Base-by-base conservation (phyloP, 2,329 filamentous ascomycete genomes). In the Lachnellula arida region DNA sequence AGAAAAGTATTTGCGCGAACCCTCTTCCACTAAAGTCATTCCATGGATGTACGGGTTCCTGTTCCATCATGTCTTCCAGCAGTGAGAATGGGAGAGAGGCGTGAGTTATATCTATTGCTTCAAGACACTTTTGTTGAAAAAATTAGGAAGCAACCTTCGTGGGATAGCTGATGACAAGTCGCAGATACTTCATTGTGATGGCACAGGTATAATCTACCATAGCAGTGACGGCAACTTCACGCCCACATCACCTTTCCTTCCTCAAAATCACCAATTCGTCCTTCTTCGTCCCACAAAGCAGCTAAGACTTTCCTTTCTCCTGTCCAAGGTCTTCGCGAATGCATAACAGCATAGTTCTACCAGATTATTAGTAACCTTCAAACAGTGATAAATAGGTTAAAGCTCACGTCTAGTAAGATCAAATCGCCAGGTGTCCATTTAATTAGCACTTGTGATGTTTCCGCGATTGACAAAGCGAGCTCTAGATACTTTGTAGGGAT, bases 361-460 rank as follows among this genome's bases (percentile, higher is more conserved):
- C 4, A 15, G 3, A 23, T 37, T 5, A 8, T 37, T 15, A 37
- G 34, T 11, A 37, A 23, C 22, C 4, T 37, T 37, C 9, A 11
- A 37, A 15, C 9, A 37, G 2, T 37, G 34, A 11, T 15, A 4
- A 4, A 37, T 11, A 37, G 15, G 15, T 3, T 2, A 37, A 15
- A 37, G 15, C 65, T 63, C 55, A 71, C 69, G 60, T 79, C 76
- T 61, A 72, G 77, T 0, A 79, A 74, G 8, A 79, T 65, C 3
- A 79, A 74, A 66, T 79, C 76, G 0, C 76, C 75, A 11, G 66
- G 64, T 61, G 78, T 65, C 76, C 76, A 79, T 47, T 70, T 71
- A 60, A 78, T 75, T 52, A 78, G 59, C 12, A 79, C 76, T 3
- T 75, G 72, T 49, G 77, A 77, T 55, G 77, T 73, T 54, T 79